These are phyloP conservation scores for Zygosaccharomyces lentus DNA, from an alignment of 805 yeast species.

Conservation along the genomic window DNA sequence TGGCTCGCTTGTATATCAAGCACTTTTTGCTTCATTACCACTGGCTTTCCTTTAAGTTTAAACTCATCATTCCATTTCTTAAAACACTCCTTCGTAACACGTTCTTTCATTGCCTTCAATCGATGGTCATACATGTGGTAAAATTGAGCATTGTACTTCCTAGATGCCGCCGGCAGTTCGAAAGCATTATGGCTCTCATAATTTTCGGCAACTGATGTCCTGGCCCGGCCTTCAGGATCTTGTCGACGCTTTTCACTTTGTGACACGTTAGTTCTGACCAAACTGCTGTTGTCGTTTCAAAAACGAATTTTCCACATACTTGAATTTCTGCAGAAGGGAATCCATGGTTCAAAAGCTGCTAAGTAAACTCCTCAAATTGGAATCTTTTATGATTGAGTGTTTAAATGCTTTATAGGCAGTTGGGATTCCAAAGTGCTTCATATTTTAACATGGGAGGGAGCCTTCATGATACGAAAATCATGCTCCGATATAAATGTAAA, in stretches of 20 bases:
- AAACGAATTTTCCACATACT: slow-evolving; percentile 9
- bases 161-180: slow-evolving; percentile 27
- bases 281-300: background rate
- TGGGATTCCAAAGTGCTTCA: background rate
- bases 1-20: slow-evolving; percentile 40
- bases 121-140: slow-evolving; percentile 54
- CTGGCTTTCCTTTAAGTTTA: slow-evolving; percentile 36
- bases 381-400: background rate
- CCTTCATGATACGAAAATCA: background rate
- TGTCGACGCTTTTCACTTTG: slow-evolving; percentile 12
- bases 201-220: slow-evolving; percentile 17
- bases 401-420: too few species aligned
- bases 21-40: slow-evolving; percentile 41
- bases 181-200: slow-evolving; percentile 20
- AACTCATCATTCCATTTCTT: slow-evolving; percentile 55
- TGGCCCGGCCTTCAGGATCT: slow-evolving; percentile 14
- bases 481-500: background rate
- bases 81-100: slow-evolving; percentile 43
- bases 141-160: slow-evolving; percentile 54
- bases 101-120: slow-evolving; percentile 43
- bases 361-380: background rate
- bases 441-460: too few species aligned
- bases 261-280: background rate
- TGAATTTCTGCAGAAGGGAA: slow-evolving; percentile 15
- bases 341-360: slow-evolving; percentile 11